Evolutionary conservation across 2,329 filamentous ascomycete species (phyloP).

Genomic region (Lasiodiplodia gonubiensis): DNA sequence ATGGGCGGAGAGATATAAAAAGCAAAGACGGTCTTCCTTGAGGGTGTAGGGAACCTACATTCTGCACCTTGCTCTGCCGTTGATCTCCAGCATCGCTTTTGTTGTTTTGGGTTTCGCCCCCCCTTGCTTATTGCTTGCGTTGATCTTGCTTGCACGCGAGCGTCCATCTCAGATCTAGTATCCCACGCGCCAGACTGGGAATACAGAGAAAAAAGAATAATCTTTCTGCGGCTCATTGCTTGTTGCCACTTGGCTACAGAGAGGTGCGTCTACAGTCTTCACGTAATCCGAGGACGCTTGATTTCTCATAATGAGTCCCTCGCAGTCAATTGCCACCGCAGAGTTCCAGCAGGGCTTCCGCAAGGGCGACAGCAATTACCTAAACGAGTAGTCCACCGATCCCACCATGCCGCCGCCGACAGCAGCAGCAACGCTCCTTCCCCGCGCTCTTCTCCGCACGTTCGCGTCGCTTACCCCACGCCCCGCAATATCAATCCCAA

Average conservation of each 20-base stretch:
- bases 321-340: neutral
- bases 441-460: constrained; percentile 19
- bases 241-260: neutral
- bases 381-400: neutral
- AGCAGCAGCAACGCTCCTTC: neutral
- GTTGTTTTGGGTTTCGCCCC: neutral
- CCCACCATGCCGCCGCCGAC: neutral
- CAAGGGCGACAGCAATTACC: neutral
- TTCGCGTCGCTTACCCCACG: neutral
- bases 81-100: neutral
- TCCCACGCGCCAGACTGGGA: neutral
- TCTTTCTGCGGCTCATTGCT: neutral
- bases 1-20: neutral
- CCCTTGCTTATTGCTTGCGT: neutral
- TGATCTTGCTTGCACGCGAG: neutral
- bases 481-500: neutral
- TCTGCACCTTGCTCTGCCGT: neutral
- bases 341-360: neutral
- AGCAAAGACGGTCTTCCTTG: neutral
- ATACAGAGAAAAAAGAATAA: neutral
- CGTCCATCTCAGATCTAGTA: neutral
- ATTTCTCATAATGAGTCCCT: neutral
- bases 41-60: too few relatives aligned
- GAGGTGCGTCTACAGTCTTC: neutral
- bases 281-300: neutral